Percentiles rank a stretch among this genome's conserved stretches.
Conservation (phyloP, 2,329 filamentous ascomycete genomes). For the Tolypocladium inflatum region DNA sequence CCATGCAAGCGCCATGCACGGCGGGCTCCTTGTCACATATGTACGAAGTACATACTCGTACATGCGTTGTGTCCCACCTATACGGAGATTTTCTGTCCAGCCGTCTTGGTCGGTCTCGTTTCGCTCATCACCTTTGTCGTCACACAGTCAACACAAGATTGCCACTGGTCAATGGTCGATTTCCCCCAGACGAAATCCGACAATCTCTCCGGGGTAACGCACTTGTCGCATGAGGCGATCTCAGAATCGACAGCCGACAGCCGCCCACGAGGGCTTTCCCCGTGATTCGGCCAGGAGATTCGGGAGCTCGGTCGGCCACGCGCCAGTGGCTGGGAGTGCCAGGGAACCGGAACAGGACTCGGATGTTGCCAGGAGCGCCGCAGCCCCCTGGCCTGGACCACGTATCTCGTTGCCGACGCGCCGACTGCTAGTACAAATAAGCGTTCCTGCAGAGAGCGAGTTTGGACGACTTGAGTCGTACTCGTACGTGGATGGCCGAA, state of each 20-base stretch:
- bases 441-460: not conserved
- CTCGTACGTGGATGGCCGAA: not conserved
- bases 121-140: not conserved
- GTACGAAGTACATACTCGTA: not conserved
- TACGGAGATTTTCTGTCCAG: not conserved
- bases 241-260: not conserved
- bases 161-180: not conserved
- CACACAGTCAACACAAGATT: not conserved
- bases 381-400: not conserved
- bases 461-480: not conserved
- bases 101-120: not conserved
- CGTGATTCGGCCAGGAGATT: not conserved
- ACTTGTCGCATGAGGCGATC: constrained; percentile 1
- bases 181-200: not conserved
- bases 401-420: not conserved
- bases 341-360: not conserved
- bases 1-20: not conserved
- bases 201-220: not conserved
- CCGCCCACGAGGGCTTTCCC: not conserved
- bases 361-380: not conserved
- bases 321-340: not conserved
- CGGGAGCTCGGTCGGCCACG: not conserved
- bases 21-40: not conserved
- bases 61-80: not conserved
- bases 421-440: not conserved